Base-by-base conservation (phyloP, 495 filamentous ascomycete species). In the Aspergillus conjunctus region DNA sequence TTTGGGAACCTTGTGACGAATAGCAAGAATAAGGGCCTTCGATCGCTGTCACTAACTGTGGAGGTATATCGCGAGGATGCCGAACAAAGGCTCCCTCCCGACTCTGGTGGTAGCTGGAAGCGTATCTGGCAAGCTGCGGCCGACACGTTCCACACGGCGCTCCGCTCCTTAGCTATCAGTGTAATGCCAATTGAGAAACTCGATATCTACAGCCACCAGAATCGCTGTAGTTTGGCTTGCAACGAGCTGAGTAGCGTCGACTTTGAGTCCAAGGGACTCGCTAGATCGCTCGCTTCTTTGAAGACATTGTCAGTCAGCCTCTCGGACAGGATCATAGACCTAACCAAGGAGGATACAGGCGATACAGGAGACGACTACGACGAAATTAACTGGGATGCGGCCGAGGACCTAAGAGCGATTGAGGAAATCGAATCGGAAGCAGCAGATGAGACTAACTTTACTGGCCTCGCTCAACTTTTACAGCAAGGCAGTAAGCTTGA, bases 21-120 rank as follows among this genome's bases (percentile, higher is more conserved):
- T 34, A 21, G 31, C 51, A 39, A 2, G 32, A 20, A 20, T 15
- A 14, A 26, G 10, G 14, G 26, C 9, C 54, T 56, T 22, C 41
- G 54, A 1, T 46, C 54, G 3, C 54, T 56, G 39, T 46, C 43
- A 1, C 54, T 56, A 22, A 7, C 39, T n/a, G 54, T 56, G 21
- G 39, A 45, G 41, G 54, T 56, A 22, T 56, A 56, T 32, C 54
- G 41, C 43, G 14, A 33, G 12, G 54, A 56, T 18, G 54, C 54
- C 0, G 21, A 34, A n/a, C 31, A 20, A 17, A 33, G 43, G 20
- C 44, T 21, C 1, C 22, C 54, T 12, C 54, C 43, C 26, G 44
- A 12, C 1, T 7, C 10, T 15, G 43, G 54, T 7, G 54, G 54
- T 4, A 22, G 54, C 15, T 57, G 54, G 54, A 50, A 8, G 9